Evolutionary conservation across 805 yeast genomes (phyloP), one percentile per base, ranked within the genome.

Genomic region (Cyberlindnera suaveolens): DNA sequence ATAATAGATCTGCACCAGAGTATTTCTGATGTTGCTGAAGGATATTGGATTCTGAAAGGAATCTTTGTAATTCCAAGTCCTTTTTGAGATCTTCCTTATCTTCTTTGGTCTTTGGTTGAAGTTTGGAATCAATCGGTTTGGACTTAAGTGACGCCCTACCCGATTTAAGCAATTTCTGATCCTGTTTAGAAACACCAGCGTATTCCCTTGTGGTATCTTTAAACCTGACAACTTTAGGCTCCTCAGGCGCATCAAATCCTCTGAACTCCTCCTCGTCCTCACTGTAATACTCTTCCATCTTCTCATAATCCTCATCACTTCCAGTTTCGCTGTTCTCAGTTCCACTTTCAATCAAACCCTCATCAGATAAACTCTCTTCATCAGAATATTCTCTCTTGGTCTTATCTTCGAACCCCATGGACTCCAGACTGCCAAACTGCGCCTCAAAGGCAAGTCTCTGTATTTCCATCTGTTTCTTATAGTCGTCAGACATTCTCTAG

Each of bases 31-130:
- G 62, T n/a, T 67, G 64, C 31, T 71, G 54, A 34, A 71, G 60
- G 20, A 85, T 77, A 60, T 85, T 91, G 0, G 91, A 83, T 60
- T 85, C 93, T 46, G 72, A 67, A 20, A 85, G 58, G 35, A 85
- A 72, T 45, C 89, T 64, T 57, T 85, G 90, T 38, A 85, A 64
- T 52, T 80, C 85, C n/a, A 82, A 55, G 60, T 84, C 93, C 51
- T 83, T 82, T 46, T 80, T 74, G 48, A 82, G 53, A 53, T 84
- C 77, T 23, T 81, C 77, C 31, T 63, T 66, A 27, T 74, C 75
- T 19, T 64, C 70, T 19, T 56, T 57, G 8, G 38, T 44, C 61
- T 31, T 43, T 23, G 39, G 39, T 14, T 14, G 33, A 23, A 23
- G 11, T 8, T 23, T 23, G 27, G 30, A 5, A 8, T 35, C 15